Evolutionary conservation across 2,329 filamentous ascomycete genomes (phyloP), one percentile per base, ranked within the genome.

Genomic region (Didymella exigua): DNA sequence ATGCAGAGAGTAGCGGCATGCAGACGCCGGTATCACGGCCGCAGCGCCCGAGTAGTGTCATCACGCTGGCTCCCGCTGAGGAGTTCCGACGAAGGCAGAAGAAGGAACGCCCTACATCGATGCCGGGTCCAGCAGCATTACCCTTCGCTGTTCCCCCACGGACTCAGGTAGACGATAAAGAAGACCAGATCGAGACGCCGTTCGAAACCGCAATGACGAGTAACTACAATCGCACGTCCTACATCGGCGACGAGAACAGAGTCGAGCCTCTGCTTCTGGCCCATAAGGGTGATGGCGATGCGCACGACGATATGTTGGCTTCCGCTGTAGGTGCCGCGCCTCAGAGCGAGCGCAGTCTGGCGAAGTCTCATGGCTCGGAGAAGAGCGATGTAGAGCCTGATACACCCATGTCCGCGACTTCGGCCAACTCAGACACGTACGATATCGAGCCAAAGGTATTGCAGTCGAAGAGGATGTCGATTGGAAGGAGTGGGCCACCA

Each of bases 401-500:
- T 5, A 69, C 52, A 3, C 52, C 52, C 11, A 46, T 34, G 11
- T 55, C 52, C n/a, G 30, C 33, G 19, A 46, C 36, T 11, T 50
- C 52, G 2, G 40, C 61, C 0, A 65, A 61, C 3, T 60, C 66
- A 24, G 58, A 52, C 7, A 60, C 45, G 26, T 63, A 70, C 26
- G 65, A 70, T 21, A 62, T 54, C 9, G 62, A 68, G 23, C 61
- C 67, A 4, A 67, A 70, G 42, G 71, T 75, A 1, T 49, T 75
- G 53, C 63, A 68, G 14, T 71, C 70, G 2, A 72, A 73, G 63
- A 56, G 73, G 16, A 68, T 75, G 69, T 75, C 73, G 1, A 69
- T 75, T 19, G 71, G 71, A 46, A 68, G 66, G 53, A 57, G 65
- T 6, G 71, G 69, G 5, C 65, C 69, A 29, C 69, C 70, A 37